phyloP scores from a whole-genome alignment of 2,329 filamentous ascomycete genomes.

The Aureobasidium subglaciale region DNA sequence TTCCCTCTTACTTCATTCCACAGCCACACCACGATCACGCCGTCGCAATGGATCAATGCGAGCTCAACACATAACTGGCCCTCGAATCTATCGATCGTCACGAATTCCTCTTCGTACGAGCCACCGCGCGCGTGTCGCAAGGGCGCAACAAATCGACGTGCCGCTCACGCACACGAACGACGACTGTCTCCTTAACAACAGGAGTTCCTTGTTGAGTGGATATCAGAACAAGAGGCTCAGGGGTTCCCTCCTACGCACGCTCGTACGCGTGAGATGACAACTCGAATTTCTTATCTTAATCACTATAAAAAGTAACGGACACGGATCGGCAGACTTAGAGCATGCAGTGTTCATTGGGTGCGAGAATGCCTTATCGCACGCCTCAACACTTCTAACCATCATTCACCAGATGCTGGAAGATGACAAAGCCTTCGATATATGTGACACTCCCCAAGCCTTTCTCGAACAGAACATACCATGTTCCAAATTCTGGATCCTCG shows the following conservation, averaged over 20 bases:
- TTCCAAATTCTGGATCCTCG: not conserved
- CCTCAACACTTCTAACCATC: not conserved
- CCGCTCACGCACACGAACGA: not conserved
- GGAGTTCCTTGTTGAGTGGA: conserved; percentile 1
- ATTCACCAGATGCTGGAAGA: not conserved
- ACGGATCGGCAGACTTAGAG: no score
- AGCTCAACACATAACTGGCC: no score
- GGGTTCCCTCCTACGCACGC: not conserved
- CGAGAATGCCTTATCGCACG: not conserved
- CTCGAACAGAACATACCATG: not conserved
- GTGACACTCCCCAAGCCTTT: no score
- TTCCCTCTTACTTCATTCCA: no score
- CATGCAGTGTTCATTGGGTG: no score
- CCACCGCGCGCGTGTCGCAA: not conserved
- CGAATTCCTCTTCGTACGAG: no score
- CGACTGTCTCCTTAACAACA: not conserved
- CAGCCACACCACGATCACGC: no score
- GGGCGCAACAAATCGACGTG: not conserved
- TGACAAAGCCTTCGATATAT: not conserved
- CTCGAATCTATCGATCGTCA: no score
- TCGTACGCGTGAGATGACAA: not conserved
- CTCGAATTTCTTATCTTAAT: no score
- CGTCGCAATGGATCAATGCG: no score
- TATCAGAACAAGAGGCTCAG: not conserved
- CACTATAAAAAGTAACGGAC: no score